These are phyloP conservation scores for Colletotrichum endophyticum DNA, from an alignment of 2,329 filamentous ascomycete species.

Conservation along the genomic window DNA sequence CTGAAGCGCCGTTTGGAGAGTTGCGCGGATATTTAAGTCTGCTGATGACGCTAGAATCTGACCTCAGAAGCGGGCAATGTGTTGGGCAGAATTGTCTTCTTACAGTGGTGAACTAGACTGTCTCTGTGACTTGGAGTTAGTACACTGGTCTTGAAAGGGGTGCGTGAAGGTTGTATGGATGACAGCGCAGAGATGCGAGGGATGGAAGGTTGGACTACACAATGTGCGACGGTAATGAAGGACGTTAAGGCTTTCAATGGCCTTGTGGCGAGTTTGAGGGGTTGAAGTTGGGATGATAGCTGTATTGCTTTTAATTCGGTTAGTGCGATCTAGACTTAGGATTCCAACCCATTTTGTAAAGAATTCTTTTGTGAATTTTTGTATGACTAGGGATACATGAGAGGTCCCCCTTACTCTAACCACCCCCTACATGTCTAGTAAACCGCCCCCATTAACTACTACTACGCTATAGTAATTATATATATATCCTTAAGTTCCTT, in stretches of 20 bases:
- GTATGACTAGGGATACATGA: too few relatives aligned
- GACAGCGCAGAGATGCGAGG: accelerated
- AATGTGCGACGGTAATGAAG: accelerated
- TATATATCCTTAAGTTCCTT: too few relatives aligned
- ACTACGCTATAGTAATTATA: too few relatives aligned
- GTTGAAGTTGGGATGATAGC: accelerated
- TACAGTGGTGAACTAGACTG: too few relatives aligned
- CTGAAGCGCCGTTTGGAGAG: accelerated
- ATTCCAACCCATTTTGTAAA: background rate
- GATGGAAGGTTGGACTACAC: accelerated
- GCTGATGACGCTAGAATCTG: accelerated
- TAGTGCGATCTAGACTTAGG: background rate
- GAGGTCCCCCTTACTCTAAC: too few relatives aligned
- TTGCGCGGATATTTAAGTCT: background rate
- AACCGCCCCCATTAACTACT: too few relatives aligned
- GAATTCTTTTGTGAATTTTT: too few relatives aligned
- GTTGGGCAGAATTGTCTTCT: too few relatives aligned
- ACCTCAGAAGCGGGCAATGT: background rate
- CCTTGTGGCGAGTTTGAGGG: accelerated
- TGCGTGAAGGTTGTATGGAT: too few relatives aligned
- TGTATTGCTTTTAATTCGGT: background rate
- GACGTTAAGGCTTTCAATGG: accelerated
- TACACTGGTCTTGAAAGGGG: accelerated
- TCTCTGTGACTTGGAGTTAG: background rate
- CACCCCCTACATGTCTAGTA: too few relatives aligned